Percentiles rank a stretch among this genome's conserved stretches.
phyloP scores from a whole-genome alignment of 202 grass and related monocot species.

The Panicum virgatum region DNA sequence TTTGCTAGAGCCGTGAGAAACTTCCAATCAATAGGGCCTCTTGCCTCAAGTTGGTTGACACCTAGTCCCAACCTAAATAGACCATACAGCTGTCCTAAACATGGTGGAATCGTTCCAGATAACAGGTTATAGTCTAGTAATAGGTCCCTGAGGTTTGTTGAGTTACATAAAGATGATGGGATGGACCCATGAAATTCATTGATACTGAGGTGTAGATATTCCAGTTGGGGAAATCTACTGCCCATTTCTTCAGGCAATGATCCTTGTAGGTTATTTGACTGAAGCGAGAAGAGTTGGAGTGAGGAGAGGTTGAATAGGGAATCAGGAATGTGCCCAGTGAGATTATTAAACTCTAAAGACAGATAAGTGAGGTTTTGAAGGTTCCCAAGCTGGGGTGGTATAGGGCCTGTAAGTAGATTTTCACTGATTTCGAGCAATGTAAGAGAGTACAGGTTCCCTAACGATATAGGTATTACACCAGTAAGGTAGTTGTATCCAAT shows the following conservation, averaged over 20 bases:
- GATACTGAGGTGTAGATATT: background rate
- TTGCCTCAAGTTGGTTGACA: background rate
- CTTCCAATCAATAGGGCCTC: background rate
- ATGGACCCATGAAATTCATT: slow-evolving; percentile 9
- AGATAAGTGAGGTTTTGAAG: background rate
- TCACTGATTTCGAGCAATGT: background rate
- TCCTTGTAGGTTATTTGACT: slow-evolving; percentile 10
- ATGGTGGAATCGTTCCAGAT: background rate
- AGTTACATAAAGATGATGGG: slow-evolving; percentile 9
- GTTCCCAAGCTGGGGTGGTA: background rate
- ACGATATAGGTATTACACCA: background rate
- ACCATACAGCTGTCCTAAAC: background rate
- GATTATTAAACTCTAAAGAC: background rate
- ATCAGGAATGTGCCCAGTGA: background rate
- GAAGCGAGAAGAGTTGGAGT: background rate
- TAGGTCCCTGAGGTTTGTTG: slow-evolving; percentile 8
- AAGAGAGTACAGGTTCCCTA: background rate
- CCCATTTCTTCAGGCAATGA: background rate
- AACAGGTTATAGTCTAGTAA: slow-evolving; percentile 1
- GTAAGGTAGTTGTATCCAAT: background rate
- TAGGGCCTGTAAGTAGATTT: background rate
- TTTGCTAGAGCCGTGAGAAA: background rate
- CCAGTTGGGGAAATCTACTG: background rate
- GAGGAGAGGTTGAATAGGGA: slow-evolving; percentile 2
- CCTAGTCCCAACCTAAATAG: background rate